Base-by-base conservation (phyloP, 78 protist genomes). In the Creolimax fragrantissima region DNA sequence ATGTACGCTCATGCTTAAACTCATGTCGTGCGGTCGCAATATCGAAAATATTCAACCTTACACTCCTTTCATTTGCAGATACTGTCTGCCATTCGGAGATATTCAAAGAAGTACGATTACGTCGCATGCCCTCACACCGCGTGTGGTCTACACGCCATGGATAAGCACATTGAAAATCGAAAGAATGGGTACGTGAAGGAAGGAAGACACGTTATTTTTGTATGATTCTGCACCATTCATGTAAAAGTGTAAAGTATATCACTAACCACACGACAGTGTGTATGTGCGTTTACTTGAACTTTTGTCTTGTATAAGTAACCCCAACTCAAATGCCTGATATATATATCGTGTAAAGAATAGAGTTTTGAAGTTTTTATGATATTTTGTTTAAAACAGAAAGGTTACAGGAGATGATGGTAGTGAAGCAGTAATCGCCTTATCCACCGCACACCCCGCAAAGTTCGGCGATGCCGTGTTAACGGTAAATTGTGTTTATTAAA, bases 371-470 rank as follows among this genome's bases (percentile, higher is more conserved):
- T 58, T 11, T 11, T 17, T 32, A 11, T 32, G 39, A 58, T 58
- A 17, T 17, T 32, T 17, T 58, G 39, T 32, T 32, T 32, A 17
- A 11, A 58, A 11, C 74, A 58, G 39, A 11, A 58, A 58, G 17
- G 11, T 32, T 17, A 58, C 74, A 17, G 74, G 74, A 11, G 17
- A 17, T 32, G 11, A 24, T 36, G 86, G 88, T 24, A 37, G 45
- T 84, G 45, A 17, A 11, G n/a, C 44, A 6, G 45, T 90, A 45
- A 43, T 93, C 85, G 39, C 90, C 93, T 39, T 93, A 4, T 92
- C 93, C 7, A 93, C 94, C 6, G 94, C 94, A 37, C 94, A 93
- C 44, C 94, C 94, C 2, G 94, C 91, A 3, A 93, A 93, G 92
- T 93, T 93, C 35, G 85, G 83, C n/a, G 92, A 44, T 5, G 90